Evolutionary conservation across 2,329 filamentous ascomycete genomes (phyloP).

Genomic region (Endoconidiophora laricicola): DNA sequence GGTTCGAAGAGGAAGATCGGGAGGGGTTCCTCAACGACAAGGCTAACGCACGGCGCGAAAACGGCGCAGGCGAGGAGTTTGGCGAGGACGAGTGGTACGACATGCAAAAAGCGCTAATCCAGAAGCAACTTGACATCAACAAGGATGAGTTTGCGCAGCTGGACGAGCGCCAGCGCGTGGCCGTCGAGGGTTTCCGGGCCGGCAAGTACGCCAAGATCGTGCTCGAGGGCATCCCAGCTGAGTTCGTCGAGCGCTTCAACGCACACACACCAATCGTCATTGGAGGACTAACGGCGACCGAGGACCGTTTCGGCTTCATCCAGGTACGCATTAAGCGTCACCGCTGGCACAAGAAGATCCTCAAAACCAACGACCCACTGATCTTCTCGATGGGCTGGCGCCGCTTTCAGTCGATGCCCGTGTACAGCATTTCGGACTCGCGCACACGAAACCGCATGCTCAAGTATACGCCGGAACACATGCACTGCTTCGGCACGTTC

Average conservation of each 20-base stretch:
- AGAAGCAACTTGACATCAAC: constrained; percentile 96
- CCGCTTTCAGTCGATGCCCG: constrained; percentile 77
- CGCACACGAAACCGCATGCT: constrained; percentile 91
- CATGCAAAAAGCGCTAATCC: constrained; percentile 79
- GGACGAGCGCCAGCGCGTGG: constrained; percentile 65
- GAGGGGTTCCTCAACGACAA: constrained; percentile 91
- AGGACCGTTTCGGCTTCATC: constrained; percentile 89
- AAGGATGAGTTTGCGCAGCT: constrained; percentile 79
- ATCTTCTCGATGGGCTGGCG: constrained; percentile 96
- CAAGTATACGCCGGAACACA: constrained; percentile 97
- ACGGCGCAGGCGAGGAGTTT: constrained; percentile 58
- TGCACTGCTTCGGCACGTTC: constrained; percentile 95
- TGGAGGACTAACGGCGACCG: constrained; percentile 80
- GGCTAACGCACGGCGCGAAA: constrained; percentile 54
- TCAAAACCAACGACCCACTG: constrained; percentile 94
- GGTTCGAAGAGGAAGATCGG: constrained; percentile 96
- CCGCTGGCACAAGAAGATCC: constrained; percentile 96
- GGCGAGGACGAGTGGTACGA: constrained; percentile 99
- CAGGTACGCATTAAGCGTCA: constrained; percentile 95
- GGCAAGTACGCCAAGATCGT: constrained; percentile 89
- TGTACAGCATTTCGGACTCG: constrained; percentile 91
- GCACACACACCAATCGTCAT: constrained; percentile 70
- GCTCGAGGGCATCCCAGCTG: constrained; percentile 73
- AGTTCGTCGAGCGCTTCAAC: constrained; percentile 74
- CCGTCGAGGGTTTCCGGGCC: constrained; percentile 79